phyloP scores from a whole-genome alignment of 202 grass and related monocot genomes.

The Setaria viridis region DNA sequence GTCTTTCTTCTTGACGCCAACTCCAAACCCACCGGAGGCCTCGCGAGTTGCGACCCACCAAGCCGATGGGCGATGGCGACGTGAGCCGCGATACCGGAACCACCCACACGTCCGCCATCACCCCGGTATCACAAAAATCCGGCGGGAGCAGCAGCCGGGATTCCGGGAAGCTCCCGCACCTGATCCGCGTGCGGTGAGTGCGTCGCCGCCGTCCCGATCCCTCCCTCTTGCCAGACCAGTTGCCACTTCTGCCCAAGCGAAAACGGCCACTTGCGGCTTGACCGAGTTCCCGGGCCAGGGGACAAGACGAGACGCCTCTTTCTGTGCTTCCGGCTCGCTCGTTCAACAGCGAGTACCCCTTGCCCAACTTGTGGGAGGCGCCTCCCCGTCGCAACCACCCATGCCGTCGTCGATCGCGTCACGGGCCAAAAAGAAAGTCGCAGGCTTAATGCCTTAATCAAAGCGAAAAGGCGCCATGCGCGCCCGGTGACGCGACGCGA shows the following conservation, averaged over 20 bases:
- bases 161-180: neutral
- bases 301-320: slow-evolving; percentile 4
- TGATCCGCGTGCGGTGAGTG: slow-evolving; percentile 30
- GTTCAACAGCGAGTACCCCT: neutral
- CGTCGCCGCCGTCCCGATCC: slow-evolving; percentile 1
- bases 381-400: neutral
- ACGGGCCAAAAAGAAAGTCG: neutral
- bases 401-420: neutral
- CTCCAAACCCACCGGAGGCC: too few species aligned
- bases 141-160: neutral
- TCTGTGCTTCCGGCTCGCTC: neutral
- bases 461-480: neutral
- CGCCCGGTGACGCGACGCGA: neutral
- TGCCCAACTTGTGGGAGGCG: slow-evolving; percentile 29
- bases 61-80: neutral
- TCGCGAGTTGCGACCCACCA: neutral
- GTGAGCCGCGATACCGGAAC: neutral
- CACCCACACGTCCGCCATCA: neutral
- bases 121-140: neutral
- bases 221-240: too few species aligned
- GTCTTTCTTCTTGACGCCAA: too few species aligned
- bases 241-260: neutral
- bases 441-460: neutral
- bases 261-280: neutral
- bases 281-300: neutral